A percentile compares a stretch with the other conserved stretches of the same genome.
These are phyloP conservation scores for Fraxinus ornus DNA, from an alignment of 305 asterid genomes.

Conservation along the genomic window DNA sequence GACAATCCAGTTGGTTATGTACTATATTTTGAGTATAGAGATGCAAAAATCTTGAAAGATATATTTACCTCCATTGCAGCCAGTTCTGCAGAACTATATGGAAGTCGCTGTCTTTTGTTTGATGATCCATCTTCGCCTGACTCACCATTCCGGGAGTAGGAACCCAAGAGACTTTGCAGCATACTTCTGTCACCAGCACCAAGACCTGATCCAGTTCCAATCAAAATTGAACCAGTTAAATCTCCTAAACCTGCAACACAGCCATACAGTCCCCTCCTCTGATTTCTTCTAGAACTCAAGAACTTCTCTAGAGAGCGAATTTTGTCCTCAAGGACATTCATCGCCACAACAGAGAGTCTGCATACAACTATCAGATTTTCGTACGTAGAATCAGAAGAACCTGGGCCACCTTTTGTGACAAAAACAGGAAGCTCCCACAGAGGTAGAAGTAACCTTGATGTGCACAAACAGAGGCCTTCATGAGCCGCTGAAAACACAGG, in stretches of 20 bases:
- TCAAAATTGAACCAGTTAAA: conserved; percentile 81
- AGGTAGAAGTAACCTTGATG: conserved; percentile 91
- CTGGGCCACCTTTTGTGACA: conserved; percentile 58
- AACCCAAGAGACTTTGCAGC: conserved; percentile 82
- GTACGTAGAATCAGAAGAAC: conserved; percentile 45
- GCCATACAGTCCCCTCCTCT: conserved; percentile 93
- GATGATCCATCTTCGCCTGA: conserved; percentile 59
- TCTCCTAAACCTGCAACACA: conserved; percentile 96
- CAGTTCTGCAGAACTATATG: conserved; percentile 83
- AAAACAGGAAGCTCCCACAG: conserved; percentile 98
- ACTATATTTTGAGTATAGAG: conserved; percentile 14
- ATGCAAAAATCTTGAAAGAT: conserved; percentile 18
- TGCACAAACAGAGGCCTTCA: conserved; percentile 89
- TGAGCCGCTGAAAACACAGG: conserved; percentile 96
- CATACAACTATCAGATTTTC: conserved; percentile 70
- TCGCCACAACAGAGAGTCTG: conserved; percentile 78
- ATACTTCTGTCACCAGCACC: conserved; percentile 75
- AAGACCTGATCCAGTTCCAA: conserved; percentile 73
- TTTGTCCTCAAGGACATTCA: conserved; percentile 90
- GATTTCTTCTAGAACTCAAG: conserved; percentile 81
- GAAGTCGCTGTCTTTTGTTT: conserved; percentile 82
- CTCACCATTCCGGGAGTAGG: conserved; percentile 63
- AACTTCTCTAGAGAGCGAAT: conserved; percentile 87
- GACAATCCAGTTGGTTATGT: conserved; percentile 24
- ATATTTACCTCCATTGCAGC: conserved; percentile 95